A percentile compares a stretch with the other conserved stretches of the same genome.
phyloP scores from a whole-genome alignment of 176 grass and related monocot species.

The Triticum monococcum region DNA sequence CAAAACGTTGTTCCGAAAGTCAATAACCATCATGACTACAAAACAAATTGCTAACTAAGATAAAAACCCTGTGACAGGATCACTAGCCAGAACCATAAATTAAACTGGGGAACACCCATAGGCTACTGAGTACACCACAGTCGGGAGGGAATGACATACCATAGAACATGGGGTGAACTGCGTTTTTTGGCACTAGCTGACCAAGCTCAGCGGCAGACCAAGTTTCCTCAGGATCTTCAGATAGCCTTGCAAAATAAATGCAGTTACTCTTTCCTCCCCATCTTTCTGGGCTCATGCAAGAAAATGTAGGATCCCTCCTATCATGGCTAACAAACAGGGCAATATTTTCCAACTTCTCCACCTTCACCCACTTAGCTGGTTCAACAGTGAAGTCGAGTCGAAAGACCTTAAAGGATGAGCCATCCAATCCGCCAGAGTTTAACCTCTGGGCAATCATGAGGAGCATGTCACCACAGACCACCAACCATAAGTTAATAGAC shows the following conservation, averaged over 20 bases:
- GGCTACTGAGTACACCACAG: neutral
- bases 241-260: neutral
- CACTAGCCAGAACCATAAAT: neutral
- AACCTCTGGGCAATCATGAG: neutral
- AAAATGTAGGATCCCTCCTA: neutral
- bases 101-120: slow-evolving; percentile 9
- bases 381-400: neutral
- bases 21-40: neutral
- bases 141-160: neutral
- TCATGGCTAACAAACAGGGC: neutral
- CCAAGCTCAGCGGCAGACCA: neutral
- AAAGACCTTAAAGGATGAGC: neutral
- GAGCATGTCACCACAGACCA: neutral
- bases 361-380: neutral
- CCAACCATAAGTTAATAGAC: neutral
- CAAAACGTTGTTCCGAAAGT: neutral
- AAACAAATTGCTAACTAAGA: neutral
- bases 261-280: neutral
- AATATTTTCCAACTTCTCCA: neutral
- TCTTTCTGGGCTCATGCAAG: neutral
- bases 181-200: neutral
- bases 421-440: neutral
- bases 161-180: neutral
- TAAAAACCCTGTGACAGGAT: neutral
- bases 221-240: neutral